Evolutionary conservation across 2,329 filamentous ascomycete species (phyloP).

Genomic region (Acephala macrosclerotiorum): DNA sequence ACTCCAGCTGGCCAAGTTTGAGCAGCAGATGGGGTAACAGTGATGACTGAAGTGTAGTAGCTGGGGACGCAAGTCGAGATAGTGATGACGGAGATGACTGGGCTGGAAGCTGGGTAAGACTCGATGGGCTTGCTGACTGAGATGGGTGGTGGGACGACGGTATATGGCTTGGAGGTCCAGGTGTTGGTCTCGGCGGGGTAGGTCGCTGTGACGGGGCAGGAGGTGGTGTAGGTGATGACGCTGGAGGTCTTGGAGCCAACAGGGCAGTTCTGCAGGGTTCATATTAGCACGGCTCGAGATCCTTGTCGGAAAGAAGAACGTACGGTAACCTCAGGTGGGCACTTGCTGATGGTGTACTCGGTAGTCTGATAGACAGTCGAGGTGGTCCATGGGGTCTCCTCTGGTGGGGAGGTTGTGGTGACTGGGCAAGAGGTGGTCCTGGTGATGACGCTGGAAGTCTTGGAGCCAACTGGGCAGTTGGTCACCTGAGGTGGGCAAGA

Average conservation of each 20-base stretch:
- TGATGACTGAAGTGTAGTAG: constrained; percentile 21
- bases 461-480: constrained; percentile 20
- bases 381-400: constrained; percentile 1
- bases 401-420: constrained; percentile 25
- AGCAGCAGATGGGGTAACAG: constrained; percentile 16
- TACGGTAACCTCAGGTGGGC: constrained; percentile 23
- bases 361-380: constrained; percentile 11
- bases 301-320: constrained; percentile 26
- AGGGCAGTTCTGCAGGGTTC: constrained; percentile 41
- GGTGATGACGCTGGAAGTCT: constrained; percentile 25
- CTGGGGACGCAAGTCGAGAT: constrained; percentile 26
- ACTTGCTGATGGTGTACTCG: constrained; percentile 28
- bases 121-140: background rate
- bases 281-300: constrained; percentile 28
- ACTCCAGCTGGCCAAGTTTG: constrained; percentile 11
- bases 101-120: background rate
- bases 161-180: background rate
- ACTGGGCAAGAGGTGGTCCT: constrained; percentile 22
- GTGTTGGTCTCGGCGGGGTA: constrained; percentile 5
- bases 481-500: constrained; percentile 24
- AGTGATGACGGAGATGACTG: constrained; percentile 6
- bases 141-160: constrained; percentile 6
- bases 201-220: constrained; percentile 44
- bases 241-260: constrained; percentile 41
- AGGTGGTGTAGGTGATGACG: constrained; percentile 42